A percentile compares a stretch with the other conserved stretches of the same genome.
Evolutionary conservation across 1,284 basidiomycete species (phyloP).

Genomic region (Stygiomarasmius scandens): DNA sequence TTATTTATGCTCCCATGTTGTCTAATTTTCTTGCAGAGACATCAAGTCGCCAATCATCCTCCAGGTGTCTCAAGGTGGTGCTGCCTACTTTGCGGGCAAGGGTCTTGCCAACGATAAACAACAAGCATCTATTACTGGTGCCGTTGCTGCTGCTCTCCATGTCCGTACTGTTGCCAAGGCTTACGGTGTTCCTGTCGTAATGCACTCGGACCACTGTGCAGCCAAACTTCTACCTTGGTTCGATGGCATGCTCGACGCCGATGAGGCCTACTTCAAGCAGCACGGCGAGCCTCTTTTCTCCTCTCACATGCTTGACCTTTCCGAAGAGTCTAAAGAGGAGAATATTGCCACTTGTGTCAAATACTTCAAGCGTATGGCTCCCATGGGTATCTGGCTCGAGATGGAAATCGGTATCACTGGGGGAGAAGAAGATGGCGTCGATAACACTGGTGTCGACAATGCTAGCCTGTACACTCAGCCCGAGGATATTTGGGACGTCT

Average conservation of each 20-base stretch:
- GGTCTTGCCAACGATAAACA: slow-evolving; percentile 95
- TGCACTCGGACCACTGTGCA: slow-evolving; percentile 99
- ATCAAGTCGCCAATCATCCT: slow-evolving; percentile 98
- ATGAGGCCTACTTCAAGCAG: slow-evolving; percentile 91
- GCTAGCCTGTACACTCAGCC: slow-evolving; percentile 95
- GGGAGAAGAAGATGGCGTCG: slow-evolving; percentile 98
- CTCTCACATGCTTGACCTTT: slow-evolving; percentile 99
- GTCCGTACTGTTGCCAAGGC: slow-evolving; percentile 86
- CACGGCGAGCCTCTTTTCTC: slow-evolving; percentile 95
- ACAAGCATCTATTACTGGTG: slow-evolving; percentile 94
- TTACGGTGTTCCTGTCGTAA: slow-evolving; percentile 95
- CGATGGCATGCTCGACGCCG: slow-evolving; percentile 98
- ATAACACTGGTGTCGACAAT: slow-evolving; percentile 96
- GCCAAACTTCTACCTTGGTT: slow-evolving; percentile 99
- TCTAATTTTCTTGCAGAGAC: slow-evolving; percentile 37
- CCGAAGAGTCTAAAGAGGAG: slow-evolving; percentile 96
- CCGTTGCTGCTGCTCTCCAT: slow-evolving; percentile 92
- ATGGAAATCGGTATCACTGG: slow-evolving; percentile 99
- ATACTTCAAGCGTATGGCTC: slow-evolving; percentile 97
- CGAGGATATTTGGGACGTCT: slow-evolving; percentile 93
- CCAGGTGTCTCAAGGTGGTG: slow-evolving; percentile 96
- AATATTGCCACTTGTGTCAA: slow-evolving; percentile 94
- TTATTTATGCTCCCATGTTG: slow-evolving; percentile 7
- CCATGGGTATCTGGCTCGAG: slow-evolving; percentile 95
- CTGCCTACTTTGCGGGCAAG: slow-evolving; percentile 97